Base-by-base conservation (phyloP, 805 yeast species). In the Nakazawaea populi region DNA sequence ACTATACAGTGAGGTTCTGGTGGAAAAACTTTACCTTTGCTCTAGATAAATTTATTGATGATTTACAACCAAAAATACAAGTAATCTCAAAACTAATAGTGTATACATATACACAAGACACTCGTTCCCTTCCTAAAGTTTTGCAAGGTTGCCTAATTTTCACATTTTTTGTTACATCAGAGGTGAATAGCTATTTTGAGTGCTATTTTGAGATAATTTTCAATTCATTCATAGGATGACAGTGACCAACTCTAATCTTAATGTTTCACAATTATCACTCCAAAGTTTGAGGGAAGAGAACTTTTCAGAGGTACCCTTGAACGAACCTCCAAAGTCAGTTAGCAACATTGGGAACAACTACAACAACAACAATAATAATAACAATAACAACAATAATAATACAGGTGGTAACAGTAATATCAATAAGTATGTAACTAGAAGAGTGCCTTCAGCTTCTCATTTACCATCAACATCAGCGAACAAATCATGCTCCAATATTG, bases 271-370 rank as follows among this genome's bases (percentile, higher is more conserved):
- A 24, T 28, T 48, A 12, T 51, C 55, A 5, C 43, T 57, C 24
- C 57, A 57, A 36, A 55, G 52, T 31, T 53, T 57, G 27, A 49
- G 55, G 40, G 60, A 55, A 37, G 59, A 56, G 31, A 55, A 55
- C 52, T 53, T 59, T 28, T 44, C 52, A 10, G 52, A 47, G 12
- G 37, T 50, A 5, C 53, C 52, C 6, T 52, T 60, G 37, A 55
- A 56, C 18, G 51, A 42, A 5, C 54, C 58, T 4, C 42, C 56
- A 1, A 47, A 32, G 35, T 11, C 35, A 32, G 11, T 11, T 9
- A 32, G 35, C 11, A 32, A 32, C 35, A 32, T 18, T 18, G 24
- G 35, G 8, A 32, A 11, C 35, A 32, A 32, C 11, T 2, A 11
- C 11, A 32, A 11, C 35, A 32, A 32, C 35, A 32, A 11, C 3